Evolutionary conservation across 1,284 basidiomycete species (phyloP), one percentile per base, ranked within the genome.

Genomic region (Paramarasmius palmivorus): DNA sequence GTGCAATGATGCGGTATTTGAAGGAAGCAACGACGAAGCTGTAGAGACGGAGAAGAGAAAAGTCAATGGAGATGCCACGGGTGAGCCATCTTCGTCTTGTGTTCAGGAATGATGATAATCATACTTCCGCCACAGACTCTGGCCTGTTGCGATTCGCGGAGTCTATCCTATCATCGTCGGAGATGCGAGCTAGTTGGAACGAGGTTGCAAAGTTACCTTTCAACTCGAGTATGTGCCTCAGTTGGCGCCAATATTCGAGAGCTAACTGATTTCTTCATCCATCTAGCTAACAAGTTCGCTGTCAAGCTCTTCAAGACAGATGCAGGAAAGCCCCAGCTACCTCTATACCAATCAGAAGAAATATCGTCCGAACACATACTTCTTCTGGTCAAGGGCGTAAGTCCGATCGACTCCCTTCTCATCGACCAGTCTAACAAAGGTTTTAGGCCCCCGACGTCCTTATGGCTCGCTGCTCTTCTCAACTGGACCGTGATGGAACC

Each of bases 61-160:
- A 17, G 71, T 88, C 40, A 74, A 79, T 49, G 86, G 85, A 12
- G 84, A 87, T 63, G 83, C 84, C 7, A 87, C 84, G 12, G 83
- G 75, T 78, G 55, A 25, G 61, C 26, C n/a, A n/a, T 25, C 17
- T 26, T 26, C 29, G 14, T 40, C 14, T 40, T 38, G 29, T n/a
- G 50, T 20, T 15, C 9, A 29, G 17, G 9, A 37, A 19, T 19
- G 26, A 39, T 22, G 12, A 8, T 25, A 46, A 6, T 39, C 7
- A 50, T 20, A 29, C n/a, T 47, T 2, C 45, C 75, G 82, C 86
- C 62, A 74, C 75, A 46, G 44, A 46, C 32, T 46, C 44, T 22
- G 84, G 83, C 4, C 76, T 86, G 32, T 67, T 86, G 25, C 69
- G 78, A 4, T 83, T 85, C 58, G 73, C 81, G 1, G 78, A 84